Evolutionary conservation across 306 rosid genomes (phyloP), one percentile per base, ranked within the genome.

Genomic region (Macrotyloma uniflorum): DNA sequence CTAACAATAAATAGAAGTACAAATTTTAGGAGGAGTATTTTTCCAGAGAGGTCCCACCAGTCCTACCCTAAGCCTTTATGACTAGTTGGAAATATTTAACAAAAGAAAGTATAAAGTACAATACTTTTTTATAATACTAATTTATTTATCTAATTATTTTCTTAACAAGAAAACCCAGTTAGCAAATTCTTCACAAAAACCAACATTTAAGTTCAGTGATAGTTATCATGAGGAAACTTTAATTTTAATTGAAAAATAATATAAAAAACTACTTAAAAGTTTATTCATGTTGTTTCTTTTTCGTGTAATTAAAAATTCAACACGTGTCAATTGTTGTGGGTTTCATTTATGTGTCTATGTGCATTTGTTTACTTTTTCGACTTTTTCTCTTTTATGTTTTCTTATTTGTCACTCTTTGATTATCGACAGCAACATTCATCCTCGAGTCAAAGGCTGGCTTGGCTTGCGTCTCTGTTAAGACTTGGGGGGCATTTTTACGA

Each of bases 381-480:
- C 0, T 14, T 33, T n/a, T 63, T 50, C 19, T 5, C 12, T 5
- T 23, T 14, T 43, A 15, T 23, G 26, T 54, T 61, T 26, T 65
- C 16, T 32, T 18, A 53, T 46, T 79, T 62, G 57, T 65, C 67
- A 38, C 57, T 30, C 65, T 45, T 12, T 59, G 50, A 43, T 28
- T 43, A 6, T 74, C 18, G 20, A 57, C 55, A 15, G 19, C 50
- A 36, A 22, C 35, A 54, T 72, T 38, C 63, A 57, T 76, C 8
- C 16, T 67, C 33, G 36, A 50, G 89, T 80, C 85, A 62, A 71
- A 72, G 70, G 50, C 20, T 68, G 73, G 75, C 32, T 61, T 73
- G 73, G 78, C 24, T 67, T 82, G 57, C 77, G 70, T 73, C 78
- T 76, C 66, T 42, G 67, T 54, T 5, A 68, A 73, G 87, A 75